Evolutionary conservation across 2,329 filamentous ascomycete genomes (phyloP), one percentile per base, ranked within the genome.

Genomic region (Fusarium nelsonii): DNA sequence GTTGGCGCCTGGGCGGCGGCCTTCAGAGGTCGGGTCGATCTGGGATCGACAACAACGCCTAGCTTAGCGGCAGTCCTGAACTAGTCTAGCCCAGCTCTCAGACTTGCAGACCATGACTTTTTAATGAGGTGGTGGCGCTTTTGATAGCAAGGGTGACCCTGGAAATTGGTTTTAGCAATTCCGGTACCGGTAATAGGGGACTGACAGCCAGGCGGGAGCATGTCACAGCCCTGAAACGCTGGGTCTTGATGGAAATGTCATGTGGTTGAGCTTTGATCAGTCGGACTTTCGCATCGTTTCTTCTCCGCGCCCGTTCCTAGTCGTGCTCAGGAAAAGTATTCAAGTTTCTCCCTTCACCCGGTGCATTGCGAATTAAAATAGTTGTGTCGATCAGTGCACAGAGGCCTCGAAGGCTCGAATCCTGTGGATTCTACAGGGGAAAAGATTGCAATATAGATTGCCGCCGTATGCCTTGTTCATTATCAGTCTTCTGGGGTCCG

Each of bases 201-300:
- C 53, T 63, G 49, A 51, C 28, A 55, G 51, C 57, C 37, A 34
- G 60, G 66, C 59, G 57, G 65, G 58, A 50, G 52, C 5, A 48
- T 50, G 57, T 62, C 50, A 69, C 60, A 57, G 63, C 53, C 58
- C 58, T 74, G 72, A 74, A 73, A 74, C 68, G 61, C 63, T 70
- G 54, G 43, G 65, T 52, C 50, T 54, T 50, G 57, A 55, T 53
- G 49, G 69, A 53, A 34, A 63, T 49, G 41, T 46, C 45, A 63
- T 64, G 45, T 69, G 50, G 68, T 60, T 48, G 56, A 73, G 54
- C 63, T 52, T 41, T 36, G 50, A 39, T 23, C 37, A 26, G 23
- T 34, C 51, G 41, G 37, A 33, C 36, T 34, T 11, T 39, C 28
- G 33, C 26, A 3, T 33, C 33, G 18, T 33, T 36, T 55, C 33